These are phyloP conservation scores for Penstemon barbatus DNA, from an alignment of 257 asterid genomes.

Conservation along the genomic window DNA sequence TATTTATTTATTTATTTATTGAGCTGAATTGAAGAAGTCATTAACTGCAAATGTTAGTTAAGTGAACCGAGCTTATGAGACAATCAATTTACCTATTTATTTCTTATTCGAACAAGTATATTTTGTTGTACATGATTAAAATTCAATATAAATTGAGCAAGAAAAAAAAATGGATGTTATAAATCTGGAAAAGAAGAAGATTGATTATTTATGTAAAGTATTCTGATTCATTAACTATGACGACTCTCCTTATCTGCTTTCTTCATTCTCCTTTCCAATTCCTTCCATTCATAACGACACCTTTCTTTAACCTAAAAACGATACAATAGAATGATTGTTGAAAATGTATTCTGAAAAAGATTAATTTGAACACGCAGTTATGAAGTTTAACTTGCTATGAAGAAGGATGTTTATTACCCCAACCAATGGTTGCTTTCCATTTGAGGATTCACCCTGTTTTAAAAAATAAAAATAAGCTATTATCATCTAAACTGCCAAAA, in stretches of 20 bases:
- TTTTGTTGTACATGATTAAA: too few species aligned
- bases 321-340: background rate
- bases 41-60: too few species aligned
- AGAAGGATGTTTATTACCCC: constrained; percentile 26
- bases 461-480: background rate
- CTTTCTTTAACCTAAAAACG: constrained; percentile 32
- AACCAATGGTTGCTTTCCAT: constrained; percentile 21
- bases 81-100: too few species aligned
- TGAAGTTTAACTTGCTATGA: background rate
- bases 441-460: constrained; percentile 22
- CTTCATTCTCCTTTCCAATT: constrained; percentile 34
- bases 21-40: too few species aligned
- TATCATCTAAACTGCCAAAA: background rate
- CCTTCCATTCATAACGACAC: constrained; percentile 33
- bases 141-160: too few species aligned
- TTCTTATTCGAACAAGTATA: too few species aligned
- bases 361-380: background rate
- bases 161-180: too few species aligned
- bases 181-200: too few species aligned
- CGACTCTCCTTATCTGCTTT: constrained; percentile 34
- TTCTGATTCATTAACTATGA: background rate
- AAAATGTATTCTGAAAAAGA: background rate
- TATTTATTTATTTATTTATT: too few species aligned
- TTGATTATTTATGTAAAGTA: too few species aligned
- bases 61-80: too few species aligned